Evolutionary conservation across 305 asterid genomes (phyloP).

Genomic region (Stenogyne calaminthoides): DNA sequence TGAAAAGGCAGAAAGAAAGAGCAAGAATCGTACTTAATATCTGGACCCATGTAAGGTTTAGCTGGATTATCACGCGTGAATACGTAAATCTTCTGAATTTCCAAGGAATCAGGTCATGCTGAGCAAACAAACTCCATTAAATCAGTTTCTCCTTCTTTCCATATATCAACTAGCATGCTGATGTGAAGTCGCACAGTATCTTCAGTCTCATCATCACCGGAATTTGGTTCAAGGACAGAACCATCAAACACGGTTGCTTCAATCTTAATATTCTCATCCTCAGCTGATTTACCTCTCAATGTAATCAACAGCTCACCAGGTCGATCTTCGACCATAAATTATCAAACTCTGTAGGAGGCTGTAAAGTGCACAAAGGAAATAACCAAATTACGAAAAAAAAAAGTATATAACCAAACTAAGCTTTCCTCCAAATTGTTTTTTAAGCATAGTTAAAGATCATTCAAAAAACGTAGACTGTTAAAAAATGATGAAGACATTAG

Average conservation of each 20-base stretch:
- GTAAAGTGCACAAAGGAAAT: conserved; percentile 6
- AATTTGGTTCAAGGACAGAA: conserved; percentile 23
- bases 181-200: conserved; percentile 45
- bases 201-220: conserved; percentile 31
- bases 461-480: neutral
- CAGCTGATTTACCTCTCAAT: conserved; percentile 34
- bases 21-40: conserved; percentile 38
- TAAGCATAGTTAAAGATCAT: neutral
- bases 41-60: conserved; percentile 58
- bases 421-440: neutral
- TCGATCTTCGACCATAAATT: conserved; percentile 46
- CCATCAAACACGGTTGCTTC: conserved; percentile 64
- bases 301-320: conserved; percentile 55
- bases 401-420: conserved; percentile 2
- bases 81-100: conserved; percentile 52
- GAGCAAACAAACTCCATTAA: conserved; percentile 57
- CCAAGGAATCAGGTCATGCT: conserved; percentile 53
- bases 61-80: conserved; percentile 31
- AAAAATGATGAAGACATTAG: neutral
- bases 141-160: conserved; percentile 44
- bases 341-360: conserved; percentile 44
- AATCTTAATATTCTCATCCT: conserved; percentile 48
- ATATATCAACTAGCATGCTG: conserved; percentile 52
- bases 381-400: neutral
- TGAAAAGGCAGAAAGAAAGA: conserved; percentile 2